Percentiles rank a stretch among this genome's conserved stretches.
phyloP scores from a whole-genome alignment of 1,284 basidiomycete species.

The Tilletia caries region DNA sequence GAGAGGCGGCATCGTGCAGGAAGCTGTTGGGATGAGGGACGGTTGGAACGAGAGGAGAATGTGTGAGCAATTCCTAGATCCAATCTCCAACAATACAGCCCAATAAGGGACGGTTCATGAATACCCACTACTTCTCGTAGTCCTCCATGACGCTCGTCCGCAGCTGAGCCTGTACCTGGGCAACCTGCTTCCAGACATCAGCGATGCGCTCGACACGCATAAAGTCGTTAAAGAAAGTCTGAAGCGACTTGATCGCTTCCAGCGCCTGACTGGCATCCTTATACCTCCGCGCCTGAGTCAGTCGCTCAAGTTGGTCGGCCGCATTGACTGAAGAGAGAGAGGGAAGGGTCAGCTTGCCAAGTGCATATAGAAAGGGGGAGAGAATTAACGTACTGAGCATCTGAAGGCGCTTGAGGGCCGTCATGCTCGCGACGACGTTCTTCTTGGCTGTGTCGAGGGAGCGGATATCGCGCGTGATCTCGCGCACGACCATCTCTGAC shows the following conservation, averaged over 20 bases:
- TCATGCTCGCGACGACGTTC: slow-evolving; percentile 76
- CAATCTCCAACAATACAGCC: no score
- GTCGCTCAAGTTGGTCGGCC: slow-evolving; percentile 42
- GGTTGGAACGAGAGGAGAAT: no score
- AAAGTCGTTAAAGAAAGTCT: slow-evolving; percentile 44
- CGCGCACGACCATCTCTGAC: slow-evolving; percentile 88
- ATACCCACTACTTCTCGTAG: slow-evolving; percentile 39
- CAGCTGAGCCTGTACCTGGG: slow-evolving; percentile 34
- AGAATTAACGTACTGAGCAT: slow-evolving; percentile 71
- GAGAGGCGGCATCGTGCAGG: slow-evolving; percentile 31
- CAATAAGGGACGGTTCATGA: no score
- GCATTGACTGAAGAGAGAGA: slow-evolving; percentile 15
- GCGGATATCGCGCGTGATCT: slow-evolving; percentile 96
- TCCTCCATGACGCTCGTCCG: slow-evolving; percentile 38
- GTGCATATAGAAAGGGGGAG: not conserved
- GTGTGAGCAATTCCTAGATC: no score
- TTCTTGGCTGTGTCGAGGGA: slow-evolving; percentile 89
- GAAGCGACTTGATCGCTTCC: slow-evolving; percentile 44
- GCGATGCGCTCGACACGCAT: slow-evolving; percentile 41
- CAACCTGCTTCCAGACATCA: slow-evolving; percentile 37
- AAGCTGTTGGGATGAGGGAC: slow-evolving; percentile 28
- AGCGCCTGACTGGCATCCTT: slow-evolving; percentile 46
- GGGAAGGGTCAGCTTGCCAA: not conserved
- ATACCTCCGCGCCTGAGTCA: slow-evolving; percentile 38
- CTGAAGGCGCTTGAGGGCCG: slow-evolving; percentile 80